Evolutionary conservation across 1,139 yeast genomes (phyloP), one percentile per base, ranked within the genome.

Genomic region (Saccharomyces hybrid): DNA sequence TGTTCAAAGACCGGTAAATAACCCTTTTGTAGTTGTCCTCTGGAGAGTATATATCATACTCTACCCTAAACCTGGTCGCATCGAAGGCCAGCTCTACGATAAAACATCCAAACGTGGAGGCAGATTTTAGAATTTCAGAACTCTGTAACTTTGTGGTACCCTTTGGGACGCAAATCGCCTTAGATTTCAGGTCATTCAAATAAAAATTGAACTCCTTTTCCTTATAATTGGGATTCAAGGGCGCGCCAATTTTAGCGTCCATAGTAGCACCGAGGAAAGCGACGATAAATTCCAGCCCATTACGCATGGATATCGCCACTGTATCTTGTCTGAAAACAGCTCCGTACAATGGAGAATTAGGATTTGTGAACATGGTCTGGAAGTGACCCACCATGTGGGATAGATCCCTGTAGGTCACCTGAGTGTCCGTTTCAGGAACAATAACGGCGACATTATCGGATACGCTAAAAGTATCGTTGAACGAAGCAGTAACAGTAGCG

Each of bases 121-220:
- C 84, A 23, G 85, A 79, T 54, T 71, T 71, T 13, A 79, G 71
- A 23, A 82, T 78, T 31, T 81, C 77, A 32, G 73, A 67, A 32
- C 70, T 62, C 8, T 62, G 25, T 28, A 31, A 29, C 32, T 65
- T 54, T 32, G 59, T 54, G 16, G 77, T 67, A 14, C 83, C 85
- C 55, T 72, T 69, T 28, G 85, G 82, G 11, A 83, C 84, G 53
- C 83, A 69, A 28, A 84, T 74, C 42, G 81, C 79, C 51, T 74
- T 74, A 2, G 86, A 76, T 60, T 79, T 72, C 59, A 83, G 70
- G 62, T 84, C 88, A 50, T 76, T 78, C 55, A 84, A 70, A 64
- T 83, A 83, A 65, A 82, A 82, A 61, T 80, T 81, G 64, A 82
- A 80, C 68, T 84, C 89, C 38, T 71, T 62, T 61, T 79, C 77